Evolutionary conservation across 192 early-diverging fungal species (phyloP).

Genomic region (Umbelopsis vinacea): DNA sequence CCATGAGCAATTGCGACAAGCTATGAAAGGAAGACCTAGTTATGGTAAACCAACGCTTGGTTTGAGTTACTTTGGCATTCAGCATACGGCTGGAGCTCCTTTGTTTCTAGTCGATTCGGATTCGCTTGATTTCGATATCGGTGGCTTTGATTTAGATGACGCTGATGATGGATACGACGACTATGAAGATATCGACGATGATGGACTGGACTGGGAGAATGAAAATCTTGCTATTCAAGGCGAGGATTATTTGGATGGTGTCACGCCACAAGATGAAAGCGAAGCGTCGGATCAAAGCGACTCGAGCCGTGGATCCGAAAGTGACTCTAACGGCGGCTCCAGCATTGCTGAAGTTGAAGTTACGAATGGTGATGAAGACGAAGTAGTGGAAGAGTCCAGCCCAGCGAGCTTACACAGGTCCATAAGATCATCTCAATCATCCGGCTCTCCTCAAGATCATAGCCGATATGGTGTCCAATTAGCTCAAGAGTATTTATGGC

Average conservation of each 20-base stretch:
- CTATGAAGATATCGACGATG: slow-evolving; percentile 22
- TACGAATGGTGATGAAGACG: slow-evolving; percentile 27
- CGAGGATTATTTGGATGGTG: slow-evolving; percentile 33
- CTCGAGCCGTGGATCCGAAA: neutral
- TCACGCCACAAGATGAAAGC: neutral
- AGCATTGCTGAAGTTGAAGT: slow-evolving; percentile 17
- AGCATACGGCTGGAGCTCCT: slow-evolving; percentile 24
- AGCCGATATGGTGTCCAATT: slow-evolving; percentile 6
- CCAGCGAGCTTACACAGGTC: neutral
- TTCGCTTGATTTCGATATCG: slow-evolving; percentile 32
- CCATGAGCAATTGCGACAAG: slow-evolving; percentile 27
- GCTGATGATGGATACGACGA: slow-evolving; percentile 28
- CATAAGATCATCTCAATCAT: neutral
- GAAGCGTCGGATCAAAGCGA: slow-evolving; percentile 6
- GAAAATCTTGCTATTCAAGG: slow-evolving; percentile 31
- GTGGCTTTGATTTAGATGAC: slow-evolving; percentile 31
- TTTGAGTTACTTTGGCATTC: slow-evolving; percentile 31
- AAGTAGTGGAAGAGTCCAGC: neutral
- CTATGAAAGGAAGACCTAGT: slow-evolving; percentile 29
- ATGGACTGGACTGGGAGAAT: slow-evolving; percentile 19
- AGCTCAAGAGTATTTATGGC: neutral
- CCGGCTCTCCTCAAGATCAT: neutral
- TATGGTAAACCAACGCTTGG: slow-evolving; percentile 32
- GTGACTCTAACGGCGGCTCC: neutral
- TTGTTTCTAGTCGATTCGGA: slow-evolving; percentile 25